Evolutionary conservation across 163 green algal species (phyloP).

Genomic region (Scenedesmus sp.): DNA sequence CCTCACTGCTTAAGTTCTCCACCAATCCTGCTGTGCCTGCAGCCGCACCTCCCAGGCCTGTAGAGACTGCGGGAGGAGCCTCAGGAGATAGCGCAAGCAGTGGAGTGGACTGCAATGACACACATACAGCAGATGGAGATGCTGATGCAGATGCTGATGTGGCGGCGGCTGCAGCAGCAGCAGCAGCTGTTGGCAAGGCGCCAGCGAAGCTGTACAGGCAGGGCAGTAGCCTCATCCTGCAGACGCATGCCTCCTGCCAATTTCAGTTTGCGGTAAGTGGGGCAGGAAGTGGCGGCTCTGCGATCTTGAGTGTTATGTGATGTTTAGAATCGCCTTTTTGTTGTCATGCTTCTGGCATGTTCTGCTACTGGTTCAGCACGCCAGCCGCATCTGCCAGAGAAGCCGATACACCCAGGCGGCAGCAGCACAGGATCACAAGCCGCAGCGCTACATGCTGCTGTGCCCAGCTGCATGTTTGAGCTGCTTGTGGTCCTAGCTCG

Average conservation of each 20-base stretch:
- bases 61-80: background rate
- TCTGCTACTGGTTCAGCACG: no score
- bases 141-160: background rate
- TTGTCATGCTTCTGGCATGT: background rate
- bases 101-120: background rate
- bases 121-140: background rate
- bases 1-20: background rate
- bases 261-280: slow-evolving; percentile 16
- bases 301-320: no score
- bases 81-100: background rate
- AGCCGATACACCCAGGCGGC: no score
- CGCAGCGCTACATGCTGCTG: no score
- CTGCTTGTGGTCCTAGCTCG: no score
- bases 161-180: slow-evolving; percentile 6
- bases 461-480: no score
- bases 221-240: background rate
- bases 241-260: background rate
- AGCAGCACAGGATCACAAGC: no score
- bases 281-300: no score
- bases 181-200: background rate
- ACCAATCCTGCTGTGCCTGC: background rate
- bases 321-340: no score
- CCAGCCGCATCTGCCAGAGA: no score
- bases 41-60: background rate
- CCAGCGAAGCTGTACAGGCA: background rate